Evolutionary conservation across 805 yeast genomes (phyloP), one percentile per base, ranked within the genome.

Genomic region (Kodamaea lidongshanica): DNA sequence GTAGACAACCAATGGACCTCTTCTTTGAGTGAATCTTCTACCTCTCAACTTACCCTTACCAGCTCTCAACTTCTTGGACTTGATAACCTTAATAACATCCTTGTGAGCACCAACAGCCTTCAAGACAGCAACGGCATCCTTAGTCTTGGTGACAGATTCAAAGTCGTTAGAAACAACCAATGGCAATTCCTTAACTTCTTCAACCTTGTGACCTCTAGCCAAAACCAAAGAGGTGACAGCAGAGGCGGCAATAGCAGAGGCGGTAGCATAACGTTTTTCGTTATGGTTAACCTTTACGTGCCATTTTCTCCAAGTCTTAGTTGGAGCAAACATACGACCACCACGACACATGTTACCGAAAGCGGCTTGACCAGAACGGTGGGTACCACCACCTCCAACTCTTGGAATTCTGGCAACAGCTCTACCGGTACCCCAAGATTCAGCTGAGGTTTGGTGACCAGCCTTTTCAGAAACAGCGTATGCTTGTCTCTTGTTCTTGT

Each of bases 271-370:
- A 74, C 97, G 88, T 82, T 89, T 89, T 78, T 92, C 95, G 86
- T 89, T 89, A 73, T 87, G 96, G 95, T 92, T 92, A 64, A 92
- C 95, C 82, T 88, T 92, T 63, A 92, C 94, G 87, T 92, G 94
- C 98, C 98, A 92, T 77, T 80, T 89, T 84, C 98, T 87, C 98
- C 98, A 92, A 72, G 95, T 88, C 81, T 92, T 92, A 72, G 98
- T 92, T 70, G 98, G 98, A 72, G 98, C 96, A 65, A 92, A 92
- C 97, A 92, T 92, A 75, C 98, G 95, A 78, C 98, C 98, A 71
- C 96, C 96, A 74, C 98, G 89, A 80, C 98, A 92, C 98, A 92
- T 92, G 92, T 92, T 92, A 82, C 98, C 98, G 80, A 92, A 92
- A 67, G 98, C 98, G 71, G 87, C 98, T 75, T 92, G 98, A 71